Base-by-base conservation (phyloP, 768 basidiomycete genomes). In the Sarcodon sp. region DNA sequence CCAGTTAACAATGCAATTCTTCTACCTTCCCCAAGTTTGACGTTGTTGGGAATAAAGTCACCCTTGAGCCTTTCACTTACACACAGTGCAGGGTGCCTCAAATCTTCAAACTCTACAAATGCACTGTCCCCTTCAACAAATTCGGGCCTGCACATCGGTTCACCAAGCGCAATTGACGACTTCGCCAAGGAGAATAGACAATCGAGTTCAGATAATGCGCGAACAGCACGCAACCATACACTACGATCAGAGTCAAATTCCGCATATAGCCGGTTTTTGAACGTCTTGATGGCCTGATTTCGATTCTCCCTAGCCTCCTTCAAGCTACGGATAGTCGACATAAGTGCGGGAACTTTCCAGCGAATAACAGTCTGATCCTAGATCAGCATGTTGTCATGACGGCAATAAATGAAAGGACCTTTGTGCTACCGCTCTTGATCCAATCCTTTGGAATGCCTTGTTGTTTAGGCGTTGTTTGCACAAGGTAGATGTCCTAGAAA, bases 241-340 rank as follows among this genome's bases (percentile, higher is more conserved):
- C 75, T 70, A 39, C 87, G 80, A 58, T 93, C 87, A 3, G 72
- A 64, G 60, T 90, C 87, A 56, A 93, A 92, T 63, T 90, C 87
- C 31, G 69, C 75, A 55, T 73, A 94, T 13, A 93, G 67, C 35
- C 81, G 76, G 58, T 69, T 75, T 60, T 83, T 87, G 69, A 97
- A 99, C 8, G 77, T 73, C 61, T 85, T 91, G 65, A 90, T 79
- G 6, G 80, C 79, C 2, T 77, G 73, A 51, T 72, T 86, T 36
- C 85, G 81, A 48, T 79, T 89, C 65, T 99, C 96, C 37, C 89
- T 79, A 3, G 90, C 92, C 66, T 99, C 96, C 64, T 98, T 98
- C 33, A 96, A 71, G 49, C 78, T 66, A 15, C 89, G 80, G 46
- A 98, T 76, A 32, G 79, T 79, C 4, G 73, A 57, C 49, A 79